Evolutionary conservation across 495 filamentous ascomycete species (phyloP).

Genomic region (Trichoderma gamsii): DNA sequence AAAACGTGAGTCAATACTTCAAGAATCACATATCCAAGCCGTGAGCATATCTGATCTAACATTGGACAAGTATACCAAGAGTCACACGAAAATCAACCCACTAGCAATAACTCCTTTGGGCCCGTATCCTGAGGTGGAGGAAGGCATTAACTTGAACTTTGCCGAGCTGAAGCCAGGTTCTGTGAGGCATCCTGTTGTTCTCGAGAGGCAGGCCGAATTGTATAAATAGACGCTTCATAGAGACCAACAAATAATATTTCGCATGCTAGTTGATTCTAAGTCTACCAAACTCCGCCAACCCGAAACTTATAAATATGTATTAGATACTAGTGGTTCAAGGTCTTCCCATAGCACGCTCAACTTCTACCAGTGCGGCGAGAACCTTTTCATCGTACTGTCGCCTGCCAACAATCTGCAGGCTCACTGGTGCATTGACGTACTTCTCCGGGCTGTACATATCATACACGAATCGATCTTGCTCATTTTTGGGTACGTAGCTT

Average conservation of each 20-base stretch:
- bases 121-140: conserved; percentile 56
- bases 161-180: background rate
- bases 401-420: conserved; percentile 45
- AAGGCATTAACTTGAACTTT: conserved; percentile 16
- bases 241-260: background rate
- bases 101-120: conserved; percentile 58
- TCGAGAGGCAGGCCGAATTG: background rate
- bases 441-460: conserved; percentile 26
- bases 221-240: background rate
- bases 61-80: conserved; percentile 43
- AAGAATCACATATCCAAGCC: background rate
- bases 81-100: conserved; percentile 45
- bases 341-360: conserved; percentile 17
- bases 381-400: conserved; percentile 33
- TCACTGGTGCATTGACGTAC: conserved; percentile 39
- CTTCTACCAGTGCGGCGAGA: conserved; percentile 23
- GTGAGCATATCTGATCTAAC: background rate
- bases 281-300: background rate
- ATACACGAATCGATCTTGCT: conserved; percentile 26
- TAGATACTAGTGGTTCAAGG: background rate
- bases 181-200: background rate
- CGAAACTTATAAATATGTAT: background rate
- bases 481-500: conserved; percentile 38
- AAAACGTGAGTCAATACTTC: conserved; percentile 35
- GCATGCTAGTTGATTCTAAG: background rate